Conservation (phyloP, 768 basidiomycete genomes). For the Pisolithus albus region DNA sequence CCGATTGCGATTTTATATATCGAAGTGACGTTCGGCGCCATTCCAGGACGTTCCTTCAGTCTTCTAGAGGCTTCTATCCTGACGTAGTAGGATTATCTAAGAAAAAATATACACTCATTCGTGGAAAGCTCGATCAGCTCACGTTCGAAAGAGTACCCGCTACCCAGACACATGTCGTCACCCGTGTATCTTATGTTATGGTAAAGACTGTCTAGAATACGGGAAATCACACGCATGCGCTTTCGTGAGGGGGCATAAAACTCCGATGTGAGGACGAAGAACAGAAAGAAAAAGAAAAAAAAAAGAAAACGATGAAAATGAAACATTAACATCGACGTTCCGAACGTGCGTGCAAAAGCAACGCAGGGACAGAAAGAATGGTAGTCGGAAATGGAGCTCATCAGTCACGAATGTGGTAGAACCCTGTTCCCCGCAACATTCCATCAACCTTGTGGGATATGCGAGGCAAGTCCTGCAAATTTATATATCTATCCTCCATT, state of each 20-base stretch:
- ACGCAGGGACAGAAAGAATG: conserved; percentile 13
- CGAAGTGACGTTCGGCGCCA: conserved; percentile 18
- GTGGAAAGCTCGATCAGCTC: neutral
- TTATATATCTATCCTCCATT: conserved; percentile 20
- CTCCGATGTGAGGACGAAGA: conserved; percentile 7
- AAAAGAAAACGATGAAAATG: conserved; percentile 1
- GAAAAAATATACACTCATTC: conserved; percentile 10
- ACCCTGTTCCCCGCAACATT: conserved; percentile 13
- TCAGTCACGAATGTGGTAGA: conserved; percentile 24
- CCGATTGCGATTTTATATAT: conserved; percentile 21
- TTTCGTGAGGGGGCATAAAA: conserved; percentile 19
- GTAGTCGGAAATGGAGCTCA: conserved; percentile 13
- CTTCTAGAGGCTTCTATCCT: conserved; percentile 29
- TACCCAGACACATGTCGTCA: too few species aligned
- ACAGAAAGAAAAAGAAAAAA: neutral
- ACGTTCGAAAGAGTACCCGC: neutral
- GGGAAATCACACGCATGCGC: conserved; percentile 21
- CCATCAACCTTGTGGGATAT: conserved; percentile 16
- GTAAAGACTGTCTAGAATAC: conserved; percentile 9
- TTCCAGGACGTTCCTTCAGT: conserved; percentile 29
- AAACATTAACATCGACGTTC: conserved; percentile 5
- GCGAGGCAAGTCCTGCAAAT: conserved; percentile 11
- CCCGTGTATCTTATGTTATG: conserved; percentile 13
- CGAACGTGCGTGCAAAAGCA: conserved; percentile 9
- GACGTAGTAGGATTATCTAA: conserved; percentile 30